Evolutionary conservation across 2,329 filamentous ascomycete species (phyloP).

Genomic region (Diaporthe aspalathi): DNA sequence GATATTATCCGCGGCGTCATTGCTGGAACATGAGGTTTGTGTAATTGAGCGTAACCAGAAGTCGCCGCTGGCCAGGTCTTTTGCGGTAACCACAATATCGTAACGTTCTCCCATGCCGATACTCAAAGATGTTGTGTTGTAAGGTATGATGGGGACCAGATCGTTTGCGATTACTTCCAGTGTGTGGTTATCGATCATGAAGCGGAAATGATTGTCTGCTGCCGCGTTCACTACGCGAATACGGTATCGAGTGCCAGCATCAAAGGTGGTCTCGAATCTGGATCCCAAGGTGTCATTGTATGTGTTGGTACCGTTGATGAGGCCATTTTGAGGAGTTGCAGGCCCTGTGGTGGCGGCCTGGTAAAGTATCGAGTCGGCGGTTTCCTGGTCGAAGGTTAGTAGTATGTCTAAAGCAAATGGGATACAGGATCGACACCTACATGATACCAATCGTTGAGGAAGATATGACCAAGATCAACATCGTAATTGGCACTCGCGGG

Average conservation of each 20-base stretch:
- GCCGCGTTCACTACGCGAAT: conserved; percentile 34
- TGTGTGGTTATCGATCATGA: conserved; percentile 58
- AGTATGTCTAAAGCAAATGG: background rate
- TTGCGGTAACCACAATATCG: conserved; percentile 58
- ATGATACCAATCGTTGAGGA: conserved; percentile 65
- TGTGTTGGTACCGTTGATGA: conserved; percentile 58
- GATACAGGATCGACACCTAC: background rate
- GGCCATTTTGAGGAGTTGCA: conserved; percentile 55
- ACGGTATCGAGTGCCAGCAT: conserved; percentile 54
- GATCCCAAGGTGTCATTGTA: conserved; percentile 49
- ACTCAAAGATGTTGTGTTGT: conserved; percentile 57
- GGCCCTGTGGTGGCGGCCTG: conserved; percentile 47
- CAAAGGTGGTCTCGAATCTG: conserved; percentile 53
- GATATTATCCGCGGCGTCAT: conserved; percentile 55
- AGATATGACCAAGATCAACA: conserved; percentile 63
- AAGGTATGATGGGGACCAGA: conserved; percentile 60
- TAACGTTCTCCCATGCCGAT: conserved; percentile 62
- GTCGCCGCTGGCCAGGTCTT: conserved; percentile 42
- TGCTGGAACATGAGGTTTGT: conserved; percentile 54
- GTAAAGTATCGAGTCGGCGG: conserved; percentile 52
- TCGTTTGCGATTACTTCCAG: conserved; percentile 61
- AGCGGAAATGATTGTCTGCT: conserved; percentile 40
- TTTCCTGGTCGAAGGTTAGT: conserved; percentile 50
- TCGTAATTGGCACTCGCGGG: conserved; percentile 61
- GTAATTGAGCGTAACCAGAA: conserved; percentile 63